Evolutionary conservation across 163 green algal species (phyloP), one percentile per base, ranked within the genome.

Genomic region (Scenedesmus sp.): DNA sequence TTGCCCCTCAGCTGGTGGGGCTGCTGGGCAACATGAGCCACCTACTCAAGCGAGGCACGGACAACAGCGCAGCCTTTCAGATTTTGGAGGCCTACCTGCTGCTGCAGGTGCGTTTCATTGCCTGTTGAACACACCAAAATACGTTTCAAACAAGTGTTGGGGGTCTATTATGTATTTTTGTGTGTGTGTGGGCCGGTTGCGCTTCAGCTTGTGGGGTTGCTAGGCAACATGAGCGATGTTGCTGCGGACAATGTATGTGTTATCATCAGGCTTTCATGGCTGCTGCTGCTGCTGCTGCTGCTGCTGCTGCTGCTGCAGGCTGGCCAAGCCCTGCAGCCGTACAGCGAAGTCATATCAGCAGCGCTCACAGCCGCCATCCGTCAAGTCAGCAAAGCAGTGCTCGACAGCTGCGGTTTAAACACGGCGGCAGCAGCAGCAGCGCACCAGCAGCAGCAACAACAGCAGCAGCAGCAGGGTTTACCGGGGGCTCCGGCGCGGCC

Each of bases 61-160:
- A 94, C 66, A 88, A 88, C 88, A 87, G 57, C 1, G 92, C 92
- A 15, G 92, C 81, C 9, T 95, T 95, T 23, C 64, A 87, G 66
- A 94, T 96, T 26, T 85, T 95, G n/a, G 95, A 97, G 87, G 92
- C 77, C 0, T 96, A 96, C 83, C 82, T 94, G 46, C 93, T 97
- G 82, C 95, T 95, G 56, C 92, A 89, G 60, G 84, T 89, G 70
- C 70, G 70, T 79, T 52, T 15, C 34, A 46, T 46, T 46, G 34
- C 34, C 34, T 46, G 34, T 46, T 0, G 0, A 46, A 46, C 34
- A 46, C 34, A 46, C 34, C 0, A 46, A 0, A 46, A 46, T 46
- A 46, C 34, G 34, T 46, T 0, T 46, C 34, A 46, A 46, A 46
- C 34, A 46, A 46, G 34, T 46, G 34, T 73, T 73, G 10, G 3